Evolutionary conservation across 225 moss, liverwort and hornwort species (phyloP).

Genomic region (Rhytidiadelphus loreus): DNA sequence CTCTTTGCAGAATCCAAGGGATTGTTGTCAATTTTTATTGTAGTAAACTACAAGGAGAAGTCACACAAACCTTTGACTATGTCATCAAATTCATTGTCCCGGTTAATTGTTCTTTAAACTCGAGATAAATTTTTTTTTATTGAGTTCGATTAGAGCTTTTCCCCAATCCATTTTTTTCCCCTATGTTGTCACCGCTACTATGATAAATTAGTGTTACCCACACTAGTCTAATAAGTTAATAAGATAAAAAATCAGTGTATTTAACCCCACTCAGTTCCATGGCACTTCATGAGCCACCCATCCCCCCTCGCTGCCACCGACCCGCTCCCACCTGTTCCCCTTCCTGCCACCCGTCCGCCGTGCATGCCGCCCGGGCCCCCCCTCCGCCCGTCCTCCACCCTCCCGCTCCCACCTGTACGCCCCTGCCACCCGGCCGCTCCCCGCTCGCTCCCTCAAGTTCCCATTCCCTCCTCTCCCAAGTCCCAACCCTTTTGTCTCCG

Average conservation of each 20-base stretch:
- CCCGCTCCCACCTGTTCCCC: background rate
- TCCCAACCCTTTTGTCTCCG: background rate
- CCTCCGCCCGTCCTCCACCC: background rate
- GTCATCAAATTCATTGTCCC: background rate
- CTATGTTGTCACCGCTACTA: background rate
- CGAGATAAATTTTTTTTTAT: accelerated
- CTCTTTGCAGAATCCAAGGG: accelerated
- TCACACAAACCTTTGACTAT: background rate
- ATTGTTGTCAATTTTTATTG: background rate
- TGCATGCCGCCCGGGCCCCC: background rate
- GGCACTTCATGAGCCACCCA: background rate
- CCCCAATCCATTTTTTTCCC: background rate
- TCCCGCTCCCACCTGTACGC: background rate
- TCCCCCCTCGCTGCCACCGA: background rate
- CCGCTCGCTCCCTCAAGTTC: background rate
- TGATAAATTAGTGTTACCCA: background rate
- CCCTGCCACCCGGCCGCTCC: background rate
- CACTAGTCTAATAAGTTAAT: background rate
- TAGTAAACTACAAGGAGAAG: accelerated
- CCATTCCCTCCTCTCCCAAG: background rate
- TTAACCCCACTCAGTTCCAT: background rate
- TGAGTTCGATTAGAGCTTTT: accelerated
- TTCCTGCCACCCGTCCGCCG: background rate
- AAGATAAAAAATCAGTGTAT: background rate
- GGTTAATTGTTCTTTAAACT: accelerated